Conservation (phyloP, 1,284 basidiomycete species). For the Irpex sp. region DNA sequence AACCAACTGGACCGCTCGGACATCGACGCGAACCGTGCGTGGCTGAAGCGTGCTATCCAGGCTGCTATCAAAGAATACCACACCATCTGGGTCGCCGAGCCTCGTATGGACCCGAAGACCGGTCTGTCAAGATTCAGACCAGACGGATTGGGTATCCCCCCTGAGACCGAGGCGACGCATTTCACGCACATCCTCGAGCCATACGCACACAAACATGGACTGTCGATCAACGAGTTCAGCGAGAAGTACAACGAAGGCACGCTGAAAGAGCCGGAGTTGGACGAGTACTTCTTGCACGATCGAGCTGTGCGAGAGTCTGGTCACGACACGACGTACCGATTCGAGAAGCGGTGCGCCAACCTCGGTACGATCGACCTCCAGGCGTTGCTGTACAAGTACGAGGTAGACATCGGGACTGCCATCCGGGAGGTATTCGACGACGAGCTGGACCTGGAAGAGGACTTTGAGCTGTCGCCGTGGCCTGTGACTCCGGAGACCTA, state of each 20-base stretch:
- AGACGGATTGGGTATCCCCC: conserved; percentile 93
- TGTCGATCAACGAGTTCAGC: conserved; percentile 97
- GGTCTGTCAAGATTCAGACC: conserved; percentile 94
- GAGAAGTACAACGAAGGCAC: conserved; percentile 90
- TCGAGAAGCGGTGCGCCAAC: conserved; percentile 96
- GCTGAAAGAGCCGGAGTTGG: conserved; percentile 85
- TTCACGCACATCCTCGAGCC: conserved; percentile 98
- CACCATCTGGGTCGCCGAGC: conserved; percentile 93
- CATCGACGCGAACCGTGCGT: conserved; percentile 78
- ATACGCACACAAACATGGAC: conserved; percentile 87
- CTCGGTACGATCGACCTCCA: conserved; percentile 96
- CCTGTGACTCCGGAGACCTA: conserved; percentile 84
- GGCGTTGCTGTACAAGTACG: conserved; percentile 89
- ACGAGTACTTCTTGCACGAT: conserved; percentile 98
- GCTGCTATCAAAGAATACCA: conserved; percentile 99
- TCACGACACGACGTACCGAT: conserved; percentile 96
- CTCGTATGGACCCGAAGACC: conserved; percentile 89
- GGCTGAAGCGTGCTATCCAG: conserved; percentile 93
- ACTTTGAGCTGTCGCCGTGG: conserved; percentile 89
- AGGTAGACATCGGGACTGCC: conserved; percentile 90
- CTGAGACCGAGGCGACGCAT: conserved; percentile 97
- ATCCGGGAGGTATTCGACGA: conserved; percentile 95
- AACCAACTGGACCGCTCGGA: conserved; percentile 90
- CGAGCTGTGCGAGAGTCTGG: conserved; percentile 92
- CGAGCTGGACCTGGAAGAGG: conserved; percentile 86